Evolutionary conservation across 228 moss, liverwort and hornwort species (phyloP).

Genomic region (Sphagnum magellanicum): DNA sequence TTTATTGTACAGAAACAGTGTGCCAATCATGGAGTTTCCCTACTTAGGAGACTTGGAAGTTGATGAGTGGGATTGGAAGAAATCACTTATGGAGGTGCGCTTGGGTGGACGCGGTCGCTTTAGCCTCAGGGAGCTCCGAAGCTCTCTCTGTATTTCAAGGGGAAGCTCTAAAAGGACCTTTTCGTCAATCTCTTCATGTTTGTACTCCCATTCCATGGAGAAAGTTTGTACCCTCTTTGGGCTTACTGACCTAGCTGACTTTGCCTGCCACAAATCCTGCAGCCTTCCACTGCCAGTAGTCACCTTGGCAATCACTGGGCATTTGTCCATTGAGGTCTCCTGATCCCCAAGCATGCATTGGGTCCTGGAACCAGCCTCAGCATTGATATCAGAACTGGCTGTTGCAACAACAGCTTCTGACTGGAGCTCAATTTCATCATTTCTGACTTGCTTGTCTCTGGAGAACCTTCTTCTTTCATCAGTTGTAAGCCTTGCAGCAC

Average conservation of each 20-base stretch:
- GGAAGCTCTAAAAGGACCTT: conserved; percentile 65
- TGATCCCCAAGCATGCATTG: background rate
- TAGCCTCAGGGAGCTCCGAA: conserved; percentile 39
- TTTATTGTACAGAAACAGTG: too few species aligned
- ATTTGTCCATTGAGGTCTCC: background rate
- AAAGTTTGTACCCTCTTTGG: conserved; percentile 24
- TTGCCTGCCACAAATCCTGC: conserved; percentile 42
- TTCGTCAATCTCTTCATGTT: conserved; percentile 63
- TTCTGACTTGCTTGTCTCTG: background rate
- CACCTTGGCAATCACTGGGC: conserved; percentile 8
- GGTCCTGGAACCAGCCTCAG: background rate
- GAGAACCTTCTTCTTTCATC: background rate
- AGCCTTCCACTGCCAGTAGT: conserved; percentile 13
- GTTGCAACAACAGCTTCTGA: background rate
- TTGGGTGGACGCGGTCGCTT: conserved; percentile 26
- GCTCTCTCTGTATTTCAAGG: conserved; percentile 56
- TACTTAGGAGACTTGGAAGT: background rate
- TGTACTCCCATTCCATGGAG: conserved; percentile 35
- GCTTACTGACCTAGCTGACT: conserved; percentile 6
- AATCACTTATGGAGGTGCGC: conserved; percentile 62
- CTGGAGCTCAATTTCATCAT: background rate
- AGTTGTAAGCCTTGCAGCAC: background rate
- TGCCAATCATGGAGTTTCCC: background rate
- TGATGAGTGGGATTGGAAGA: conserved; percentile 28
- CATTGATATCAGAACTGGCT: background rate